These are phyloP conservation scores for Boletus coccyginus DNA, from an alignment of 768 basidiomycete genomes.

Conservation along the genomic window DNA sequence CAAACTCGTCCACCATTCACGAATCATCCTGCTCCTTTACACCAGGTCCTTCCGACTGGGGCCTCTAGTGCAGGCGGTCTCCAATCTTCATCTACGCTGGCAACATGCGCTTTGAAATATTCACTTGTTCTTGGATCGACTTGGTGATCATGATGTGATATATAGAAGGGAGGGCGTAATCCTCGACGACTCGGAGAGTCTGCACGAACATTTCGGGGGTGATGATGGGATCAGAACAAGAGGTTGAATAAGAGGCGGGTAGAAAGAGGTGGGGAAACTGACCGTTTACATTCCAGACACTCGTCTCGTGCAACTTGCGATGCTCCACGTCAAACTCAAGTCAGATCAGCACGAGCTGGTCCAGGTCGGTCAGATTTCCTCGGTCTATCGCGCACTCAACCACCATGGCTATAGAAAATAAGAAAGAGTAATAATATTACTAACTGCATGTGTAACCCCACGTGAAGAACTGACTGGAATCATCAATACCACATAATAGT, in stretches of 20 bases:
- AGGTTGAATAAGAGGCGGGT: neutral
- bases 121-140: too few species aligned
- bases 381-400: conserved; percentile 44
- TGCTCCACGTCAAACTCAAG: conserved; percentile 95
- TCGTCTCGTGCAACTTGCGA: conserved; percentile 91
- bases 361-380: conserved; percentile 57
- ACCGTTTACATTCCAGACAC: conserved; percentile 97
- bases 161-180: conserved; percentile 70
- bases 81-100: conserved; percentile 49
- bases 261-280: conserved; percentile 2
- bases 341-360: conserved; percentile 91
- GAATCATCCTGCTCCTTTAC: conserved; percentile 32
- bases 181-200: conserved; percentile 69
- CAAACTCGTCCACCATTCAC: conserved; percentile 57
- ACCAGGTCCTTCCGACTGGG: conserved; percentile 19
- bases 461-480: too few species aligned
- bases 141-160: conserved; percentile 71
- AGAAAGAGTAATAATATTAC: conserved; percentile 18
- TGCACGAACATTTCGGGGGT: conserved; percentile 90
- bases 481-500: too few species aligned
- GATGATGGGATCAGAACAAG: conserved; percentile 68
- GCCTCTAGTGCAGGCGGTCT: conserved; percentile 23
- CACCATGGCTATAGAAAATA: neutral
- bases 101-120: conserved; percentile 64
- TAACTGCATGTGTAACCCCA: too few species aligned